These are phyloP conservation scores for Avena insularis DNA, from an alignment of 176 grass and related monocot species.

Conservation along the genomic window DNA sequence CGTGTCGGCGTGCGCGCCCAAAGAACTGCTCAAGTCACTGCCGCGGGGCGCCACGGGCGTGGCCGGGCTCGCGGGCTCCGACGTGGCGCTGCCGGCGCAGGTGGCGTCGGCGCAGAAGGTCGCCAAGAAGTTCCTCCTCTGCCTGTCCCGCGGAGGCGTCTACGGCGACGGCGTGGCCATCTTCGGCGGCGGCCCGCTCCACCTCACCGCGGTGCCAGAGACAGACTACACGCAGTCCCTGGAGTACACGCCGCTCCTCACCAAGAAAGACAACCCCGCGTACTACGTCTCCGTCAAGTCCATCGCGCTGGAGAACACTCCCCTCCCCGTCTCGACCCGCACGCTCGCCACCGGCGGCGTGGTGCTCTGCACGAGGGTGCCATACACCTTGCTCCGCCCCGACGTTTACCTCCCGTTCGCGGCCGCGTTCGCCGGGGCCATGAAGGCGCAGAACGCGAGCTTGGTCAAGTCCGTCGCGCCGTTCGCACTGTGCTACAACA, in stretches of 20 bases:
- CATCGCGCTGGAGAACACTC: not conserved
- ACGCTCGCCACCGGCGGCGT: slow-evolving; percentile 44
- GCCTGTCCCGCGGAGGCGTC: slow-evolving; percentile 46
- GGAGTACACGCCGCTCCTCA: slow-evolving; percentile 12
- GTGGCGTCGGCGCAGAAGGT: slow-evolving; percentile 28
- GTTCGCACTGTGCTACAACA: slow-evolving; percentile 44
- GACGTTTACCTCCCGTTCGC: slow-evolving; percentile 54
- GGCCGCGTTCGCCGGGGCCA: slow-evolving; percentile 35
- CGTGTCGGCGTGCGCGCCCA: slow-evolving; percentile 31
- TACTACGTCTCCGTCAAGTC: slow-evolving; percentile 14
- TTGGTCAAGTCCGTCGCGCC: slow-evolving; percentile 7
- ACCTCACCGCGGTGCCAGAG: not conserved
- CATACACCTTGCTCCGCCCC: slow-evolving; percentile 49
- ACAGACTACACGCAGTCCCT: not conserved
- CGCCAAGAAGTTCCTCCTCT: slow-evolving; percentile 50
- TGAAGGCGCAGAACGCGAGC: not conserved
- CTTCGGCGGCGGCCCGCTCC: slow-evolving; percentile 35
- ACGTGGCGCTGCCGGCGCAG: slow-evolving; percentile 52
- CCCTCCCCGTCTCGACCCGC: not conserved
- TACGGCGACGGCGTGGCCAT: slow-evolving; percentile 41
- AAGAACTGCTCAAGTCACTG: slow-evolving; percentile 32
- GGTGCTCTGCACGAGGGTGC: slow-evolving; percentile 33
- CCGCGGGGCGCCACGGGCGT: slow-evolving; percentile 33
- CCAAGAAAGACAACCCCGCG: slow-evolving; percentile 13
- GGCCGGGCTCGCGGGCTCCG: slow-evolving; percentile 42